Evolutionary conservation across 495 filamentous ascomycete genomes (phyloP), one percentile per base, ranked within the genome.

Genomic region (Podospora pseudocomata): DNA sequence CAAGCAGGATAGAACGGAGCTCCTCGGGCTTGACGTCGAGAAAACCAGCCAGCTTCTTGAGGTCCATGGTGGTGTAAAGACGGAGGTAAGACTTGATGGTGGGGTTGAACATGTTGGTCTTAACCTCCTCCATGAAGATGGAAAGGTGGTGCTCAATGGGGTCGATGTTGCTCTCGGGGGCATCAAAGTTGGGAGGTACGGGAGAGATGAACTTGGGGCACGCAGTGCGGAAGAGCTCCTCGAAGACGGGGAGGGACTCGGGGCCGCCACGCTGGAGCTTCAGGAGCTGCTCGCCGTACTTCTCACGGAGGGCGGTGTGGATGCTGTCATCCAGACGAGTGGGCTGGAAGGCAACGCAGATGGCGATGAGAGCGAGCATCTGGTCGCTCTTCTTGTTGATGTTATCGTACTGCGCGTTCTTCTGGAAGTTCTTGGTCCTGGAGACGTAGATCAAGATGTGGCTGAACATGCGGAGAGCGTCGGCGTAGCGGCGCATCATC

Each of bases 131-230:
- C 94, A 99, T 97, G 85, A 99, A 99, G 82, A 98, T 91, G 74
- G 89, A 84, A 72, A 95, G 88, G 79, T 99, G 96, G 84, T 99
- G 95, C 79, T 99, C 93, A 73, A 97, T 89, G 68, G 95, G 96
- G 81, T 99, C 95, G 75, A 97, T 83, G 84, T 99, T 99, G 82
- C 91, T 78, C 76, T 92, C 87, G 62, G 95, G 92, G 83, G 93
- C 91, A 74, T 98, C 96, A 74, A 97, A 99, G 84, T 99, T 93
- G 26, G 95, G 95, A 60, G 94, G 94, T 5, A 94, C 96, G 20
- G 95, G 96, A 65, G 90, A 94, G 87, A 99, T 99, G 86, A 99
- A 99, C 84, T 97, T 98, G 77, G 95, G 95, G 88, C 95, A 99
- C 53, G 95, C 92, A 60, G 88, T 84, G 71, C 91, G 88, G 90